These are phyloP conservation scores for Fonsecaea pedrosoi DNA, from an alignment of 2,329 filamentous ascomycete species.

Conservation along the genomic window DNA sequence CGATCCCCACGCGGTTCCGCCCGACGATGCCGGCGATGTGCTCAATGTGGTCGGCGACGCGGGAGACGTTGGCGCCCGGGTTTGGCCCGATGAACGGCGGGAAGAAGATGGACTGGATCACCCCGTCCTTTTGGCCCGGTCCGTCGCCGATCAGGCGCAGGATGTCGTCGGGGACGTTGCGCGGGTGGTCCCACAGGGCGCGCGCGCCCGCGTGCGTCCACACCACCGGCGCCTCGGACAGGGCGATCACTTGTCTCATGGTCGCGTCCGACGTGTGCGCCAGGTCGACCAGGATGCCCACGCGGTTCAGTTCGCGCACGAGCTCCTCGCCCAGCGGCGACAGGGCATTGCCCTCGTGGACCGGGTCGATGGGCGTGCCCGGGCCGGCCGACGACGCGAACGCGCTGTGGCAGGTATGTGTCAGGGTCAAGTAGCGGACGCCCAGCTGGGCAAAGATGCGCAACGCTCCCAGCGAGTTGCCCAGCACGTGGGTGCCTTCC, in stretches of 20 bases:
- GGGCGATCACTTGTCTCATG: conserved; percentile 39
- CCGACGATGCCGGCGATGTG: conserved; percentile 45
- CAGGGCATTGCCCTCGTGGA: conserved; percentile 35
- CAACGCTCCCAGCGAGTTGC: conserved; percentile 40
- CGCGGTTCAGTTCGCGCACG: conserved; percentile 42
- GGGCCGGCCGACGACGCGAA: conserved; percentile 41
- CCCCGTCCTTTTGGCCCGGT: conserved; percentile 44
- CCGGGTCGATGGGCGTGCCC: conserved; percentile 23
- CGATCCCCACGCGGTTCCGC: conserved; percentile 47
- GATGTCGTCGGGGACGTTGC: conserved; percentile 54
- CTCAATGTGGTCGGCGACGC: conserved; percentile 50
- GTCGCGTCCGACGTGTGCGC: conserved; percentile 41
- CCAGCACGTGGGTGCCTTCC: conserved; percentile 43
- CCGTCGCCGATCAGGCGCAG: conserved; percentile 43
- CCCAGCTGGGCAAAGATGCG: conserved; percentile 40
- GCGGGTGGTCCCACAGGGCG: conserved; percentile 44
- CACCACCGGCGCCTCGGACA: conserved; percentile 42
- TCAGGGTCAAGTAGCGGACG: conserved; percentile 40
- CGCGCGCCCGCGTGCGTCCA: conserved; percentile 43
- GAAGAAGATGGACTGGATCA: conserved; percentile 51
- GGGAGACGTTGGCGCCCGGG: conserved; percentile 21
- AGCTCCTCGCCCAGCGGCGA: conserved; percentile 38
- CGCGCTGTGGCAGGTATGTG: conserved; percentile 43
- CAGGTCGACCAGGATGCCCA: conserved; percentile 43
- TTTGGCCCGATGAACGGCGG: conserved; percentile 39